Evolutionary conservation across 352 stramenopile species (phyloP).

Genomic region (Globisporangium okanoganense): DNA sequence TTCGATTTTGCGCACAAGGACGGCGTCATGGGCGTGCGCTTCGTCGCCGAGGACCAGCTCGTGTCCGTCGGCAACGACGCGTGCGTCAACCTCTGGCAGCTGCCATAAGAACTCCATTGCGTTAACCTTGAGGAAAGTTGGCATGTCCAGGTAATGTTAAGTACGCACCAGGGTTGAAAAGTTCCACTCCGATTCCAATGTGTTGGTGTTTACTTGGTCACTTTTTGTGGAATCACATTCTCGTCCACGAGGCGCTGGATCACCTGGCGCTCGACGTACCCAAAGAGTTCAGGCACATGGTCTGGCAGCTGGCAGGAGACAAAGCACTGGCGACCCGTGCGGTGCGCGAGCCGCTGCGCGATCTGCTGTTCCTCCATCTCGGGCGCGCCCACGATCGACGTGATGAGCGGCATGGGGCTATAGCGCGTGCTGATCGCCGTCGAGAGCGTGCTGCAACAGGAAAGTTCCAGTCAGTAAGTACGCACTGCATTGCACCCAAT

Average conservation of each 20-base stretch:
- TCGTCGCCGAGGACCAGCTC: slow-evolving; percentile 66
- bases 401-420: slow-evolving; percentile 76
- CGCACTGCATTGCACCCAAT: no score
- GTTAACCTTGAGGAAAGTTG: not conserved
- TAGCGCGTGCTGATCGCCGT: slow-evolving; percentile 75
- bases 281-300: slow-evolving; percentile 63
- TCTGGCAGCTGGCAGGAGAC: slow-evolving; percentile 79
- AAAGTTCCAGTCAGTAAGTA: not conserved
- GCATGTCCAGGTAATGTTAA: no score
- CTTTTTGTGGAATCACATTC: slow-evolving; percentile 25
- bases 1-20: slow-evolving; percentile 86
- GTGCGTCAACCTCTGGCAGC: slow-evolving; percentile 76
- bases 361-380: slow-evolving; percentile 84
- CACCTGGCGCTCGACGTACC: slow-evolving; percentile 68
- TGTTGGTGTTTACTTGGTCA: not conserved
- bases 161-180: not conserved
- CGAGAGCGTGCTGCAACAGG: slow-evolving; percentile 50
- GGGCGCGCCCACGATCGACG: slow-evolving; percentile 54
- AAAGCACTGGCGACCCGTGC: slow-evolving; percentile 69
- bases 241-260: slow-evolving; percentile 47
- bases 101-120: slow-evolving; percentile 18
- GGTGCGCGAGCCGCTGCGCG: slow-evolving; percentile 60
- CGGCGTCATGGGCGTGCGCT: slow-evolving; percentile 68
- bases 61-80: slow-evolving; percentile 81
- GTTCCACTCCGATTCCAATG: not conserved